Evolutionary conservation across 208 protist genomes (phyloP).

Genomic region (Acanthamoeba triangularis): DNA sequence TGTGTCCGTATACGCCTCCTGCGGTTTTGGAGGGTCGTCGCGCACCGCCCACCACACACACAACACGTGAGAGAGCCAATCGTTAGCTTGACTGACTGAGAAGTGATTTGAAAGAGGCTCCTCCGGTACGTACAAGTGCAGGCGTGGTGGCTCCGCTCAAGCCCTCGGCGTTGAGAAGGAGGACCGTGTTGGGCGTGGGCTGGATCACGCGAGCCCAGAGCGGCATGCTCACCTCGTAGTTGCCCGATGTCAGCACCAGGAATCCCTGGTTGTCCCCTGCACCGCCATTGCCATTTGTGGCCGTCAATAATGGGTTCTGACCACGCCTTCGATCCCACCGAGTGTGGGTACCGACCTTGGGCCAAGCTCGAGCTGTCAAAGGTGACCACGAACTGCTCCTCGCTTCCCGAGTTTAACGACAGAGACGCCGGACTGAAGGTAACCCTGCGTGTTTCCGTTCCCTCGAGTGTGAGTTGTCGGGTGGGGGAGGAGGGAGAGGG

Average conservation of each 20-base stretch:
- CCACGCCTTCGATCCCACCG: background rate
- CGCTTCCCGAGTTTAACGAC: background rate
- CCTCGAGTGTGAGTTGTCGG: too few relatives aligned
- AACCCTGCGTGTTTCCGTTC: background rate
- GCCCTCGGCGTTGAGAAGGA: background rate
- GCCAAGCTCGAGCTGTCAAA: slow-evolving; percentile 9
- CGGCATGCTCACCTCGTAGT: slow-evolving; percentile 11
- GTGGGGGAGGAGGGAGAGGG: too few relatives aligned
- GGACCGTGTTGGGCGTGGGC: background rate
- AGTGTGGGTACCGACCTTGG: too few relatives aligned
- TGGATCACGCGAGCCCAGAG: slow-evolving; percentile 17
- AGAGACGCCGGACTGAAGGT: background rate
- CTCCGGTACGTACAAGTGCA: background rate
- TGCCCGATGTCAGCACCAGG: background rate
- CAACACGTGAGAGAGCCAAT: too few relatives aligned
- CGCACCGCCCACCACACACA: too few relatives aligned
- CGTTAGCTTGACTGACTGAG: background rate
- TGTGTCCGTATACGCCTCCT: background rate
- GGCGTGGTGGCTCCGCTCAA: background rate
- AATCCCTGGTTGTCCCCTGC: slow-evolving; percentile 22
- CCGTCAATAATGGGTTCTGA: background rate
- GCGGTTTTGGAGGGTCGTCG: too few relatives aligned
- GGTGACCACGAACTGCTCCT: background rate
- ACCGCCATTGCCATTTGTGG: background rate
- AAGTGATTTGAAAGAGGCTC: background rate